Conservation (phyloP, 148 eudicot species). For the Cornus controversa region DNA sequence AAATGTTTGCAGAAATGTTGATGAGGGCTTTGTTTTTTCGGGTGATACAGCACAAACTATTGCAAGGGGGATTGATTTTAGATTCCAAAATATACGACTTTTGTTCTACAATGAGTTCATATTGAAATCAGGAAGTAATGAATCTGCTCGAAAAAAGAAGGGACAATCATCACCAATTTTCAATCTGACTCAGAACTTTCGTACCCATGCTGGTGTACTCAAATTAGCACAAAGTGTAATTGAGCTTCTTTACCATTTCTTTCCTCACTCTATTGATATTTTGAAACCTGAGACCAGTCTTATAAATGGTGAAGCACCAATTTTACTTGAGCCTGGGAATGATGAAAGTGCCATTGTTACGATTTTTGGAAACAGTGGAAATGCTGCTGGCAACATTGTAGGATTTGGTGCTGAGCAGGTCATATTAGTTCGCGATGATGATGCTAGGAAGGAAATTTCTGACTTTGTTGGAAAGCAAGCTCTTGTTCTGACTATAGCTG, state of each 20-base stretch:
- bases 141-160: slow-evolving; percentile 29
- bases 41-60: slow-evolving; percentile 91
- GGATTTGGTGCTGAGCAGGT: slow-evolving; percentile 85
- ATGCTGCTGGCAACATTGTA: slow-evolving; percentile 40
- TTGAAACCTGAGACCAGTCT: slow-evolving; percentile 57
- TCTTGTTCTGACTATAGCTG: slow-evolving; percentile 66
- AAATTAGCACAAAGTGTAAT: slow-evolving; percentile 61
- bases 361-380: slow-evolving; percentile 51
- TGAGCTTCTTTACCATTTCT: slow-evolving; percentile 48
- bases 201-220: slow-evolving; percentile 74
- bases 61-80: slow-evolving; percentile 77
- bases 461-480: slow-evolving; percentile 52
- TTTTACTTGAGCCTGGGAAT: slow-evolving; percentile 55
- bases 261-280: slow-evolving; percentile 49
- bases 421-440: slow-evolving; percentile 67
- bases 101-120: slow-evolving; percentile 63
- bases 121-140: slow-evolving; percentile 23
- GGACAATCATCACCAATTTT: slow-evolving; percentile 43
- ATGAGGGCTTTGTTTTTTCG: slow-evolving; percentile 74
- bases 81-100: slow-evolving; percentile 64
- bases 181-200: slow-evolving; percentile 49
- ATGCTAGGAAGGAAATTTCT: slow-evolving; percentile 40
- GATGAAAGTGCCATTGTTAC: slow-evolving; percentile 63
- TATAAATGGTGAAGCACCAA: slow-evolving; percentile 64
- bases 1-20: slow-evolving; percentile 62